Conservation (phyloP, 371 early-diverging fungal species). For the Mucor plumbeus region DNA sequence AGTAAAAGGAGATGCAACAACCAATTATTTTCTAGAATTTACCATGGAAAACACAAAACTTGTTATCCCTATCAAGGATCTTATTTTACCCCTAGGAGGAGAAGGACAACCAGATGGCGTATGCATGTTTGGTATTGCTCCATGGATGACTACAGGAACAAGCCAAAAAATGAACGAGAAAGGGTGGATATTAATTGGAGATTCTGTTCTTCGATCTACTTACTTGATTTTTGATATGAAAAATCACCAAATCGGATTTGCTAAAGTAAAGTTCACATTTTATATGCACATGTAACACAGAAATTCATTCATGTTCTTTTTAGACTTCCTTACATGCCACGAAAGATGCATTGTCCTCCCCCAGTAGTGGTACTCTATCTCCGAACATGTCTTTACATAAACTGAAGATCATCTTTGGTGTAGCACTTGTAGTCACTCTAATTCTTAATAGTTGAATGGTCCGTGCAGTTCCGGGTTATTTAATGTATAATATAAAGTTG, state of each 20-base stretch:
- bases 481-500: background rate
- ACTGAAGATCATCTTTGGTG: conserved; percentile 4
- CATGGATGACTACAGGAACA: conserved; percentile 30
- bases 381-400: conserved; percentile 7
- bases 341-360: conserved; percentile 7
- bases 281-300: background rate
- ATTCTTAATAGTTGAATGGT: background rate
- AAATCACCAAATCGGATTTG: conserved; percentile 45
- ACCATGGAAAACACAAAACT: background rate
- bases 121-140: conserved; percentile 55
- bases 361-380: conserved; percentile 1
- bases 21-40: conserved; percentile 8
- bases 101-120: conserved; percentile 12
- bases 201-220: conserved; percentile 50
- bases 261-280: conserved; percentile 19
- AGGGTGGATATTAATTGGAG: conserved; percentile 45
- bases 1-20: conserved; percentile 2
- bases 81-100: conserved; percentile 36
- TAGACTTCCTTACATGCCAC: conserved; percentile 6
- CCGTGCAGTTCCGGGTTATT: background rate
- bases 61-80: conserved; percentile 27
- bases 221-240: conserved; percentile 56
- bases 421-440: conserved; percentile 1
- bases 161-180: conserved; percentile 25
- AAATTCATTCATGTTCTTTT: conserved; percentile 2